A percentile compares a stretch with the other conserved stretches of the same genome.
These are phyloP conservation scores for Kwoniella sp. DNA, from an alignment of 768 basidiomycete genomes.

Conservation along the genomic window DNA sequence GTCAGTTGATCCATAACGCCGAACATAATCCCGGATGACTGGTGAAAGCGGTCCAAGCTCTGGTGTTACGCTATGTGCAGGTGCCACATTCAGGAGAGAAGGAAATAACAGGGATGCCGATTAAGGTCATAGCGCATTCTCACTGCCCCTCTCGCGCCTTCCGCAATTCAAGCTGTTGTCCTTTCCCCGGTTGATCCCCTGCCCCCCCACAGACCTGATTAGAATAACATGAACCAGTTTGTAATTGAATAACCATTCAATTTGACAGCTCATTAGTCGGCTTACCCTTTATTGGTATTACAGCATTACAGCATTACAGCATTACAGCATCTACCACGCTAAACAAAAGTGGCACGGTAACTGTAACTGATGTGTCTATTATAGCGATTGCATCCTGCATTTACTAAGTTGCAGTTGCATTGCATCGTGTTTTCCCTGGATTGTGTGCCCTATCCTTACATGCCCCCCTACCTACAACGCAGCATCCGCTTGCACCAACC, in stretches of 20 bases:
- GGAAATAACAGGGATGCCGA: not conserved
- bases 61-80: not conserved
- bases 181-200: not conserved
- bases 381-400: too few relatives aligned
- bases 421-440: not conserved
- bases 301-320: not conserved
- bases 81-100: not conserved
- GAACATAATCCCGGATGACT: not conserved
- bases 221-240: not conserved
- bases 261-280: not conserved
- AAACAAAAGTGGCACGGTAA: not conserved
- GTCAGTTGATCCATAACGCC: not conserved
- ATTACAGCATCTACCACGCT: not conserved
- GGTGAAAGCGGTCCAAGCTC: not conserved
- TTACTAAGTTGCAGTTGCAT: too few relatives aligned
- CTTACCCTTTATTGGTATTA: too few relatives aligned
- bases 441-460: not conserved
- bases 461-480: too few relatives aligned
- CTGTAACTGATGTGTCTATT: too few relatives aligned
- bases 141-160: not conserved
- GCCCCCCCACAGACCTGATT: not conserved
- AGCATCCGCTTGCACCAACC: too few relatives aligned
- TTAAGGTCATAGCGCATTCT: not conserved
- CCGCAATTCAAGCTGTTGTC: not conserved
- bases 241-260: not conserved